Evolutionary conservation across 257 asterid species (phyloP).

Genomic region (Salvia rosmarinus): DNA sequence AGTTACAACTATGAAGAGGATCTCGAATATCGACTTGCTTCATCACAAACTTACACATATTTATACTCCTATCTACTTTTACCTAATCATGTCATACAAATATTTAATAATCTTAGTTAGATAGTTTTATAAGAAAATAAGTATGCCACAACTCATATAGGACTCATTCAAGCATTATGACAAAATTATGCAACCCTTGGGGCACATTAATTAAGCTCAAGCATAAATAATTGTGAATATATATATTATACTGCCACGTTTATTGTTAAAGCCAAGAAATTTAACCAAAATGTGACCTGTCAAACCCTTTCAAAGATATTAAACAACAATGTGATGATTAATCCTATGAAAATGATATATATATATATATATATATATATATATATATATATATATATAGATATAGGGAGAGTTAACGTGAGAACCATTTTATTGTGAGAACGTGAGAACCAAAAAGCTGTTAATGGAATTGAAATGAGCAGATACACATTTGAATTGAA

Average conservation of each 20-base stretch:
- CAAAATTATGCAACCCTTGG: constrained; percentile 40
- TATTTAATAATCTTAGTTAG: constrained; percentile 3
- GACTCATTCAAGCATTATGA: constrained; percentile 34
- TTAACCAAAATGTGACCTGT: constrained; percentile 29
- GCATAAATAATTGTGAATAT: constrained; percentile 22
- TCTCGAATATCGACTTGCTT: constrained; percentile 20
- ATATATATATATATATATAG: no score
- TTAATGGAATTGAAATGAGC: no score
- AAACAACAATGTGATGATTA: no score
- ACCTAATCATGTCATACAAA: constrained; percentile 9
- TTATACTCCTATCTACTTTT: constrained; percentile 41
- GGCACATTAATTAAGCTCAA: constrained; percentile 21
- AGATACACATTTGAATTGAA: no score
- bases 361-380: no score
- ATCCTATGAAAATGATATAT: no score
- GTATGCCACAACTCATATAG: constrained; percentile 32
- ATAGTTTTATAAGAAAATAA: neutral
- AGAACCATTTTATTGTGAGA: no score
- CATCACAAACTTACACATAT: constrained; percentile 29
- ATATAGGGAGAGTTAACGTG: no score
- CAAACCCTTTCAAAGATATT: no score
- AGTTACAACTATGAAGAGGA: constrained; percentile 19
- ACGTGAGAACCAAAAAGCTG: no score
- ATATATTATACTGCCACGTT: neutral
- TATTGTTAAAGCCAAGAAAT: constrained; percentile 25